Evolutionary conservation across 306 rosid species (phyloP).

Genomic region (Clitoria ternatea): DNA sequence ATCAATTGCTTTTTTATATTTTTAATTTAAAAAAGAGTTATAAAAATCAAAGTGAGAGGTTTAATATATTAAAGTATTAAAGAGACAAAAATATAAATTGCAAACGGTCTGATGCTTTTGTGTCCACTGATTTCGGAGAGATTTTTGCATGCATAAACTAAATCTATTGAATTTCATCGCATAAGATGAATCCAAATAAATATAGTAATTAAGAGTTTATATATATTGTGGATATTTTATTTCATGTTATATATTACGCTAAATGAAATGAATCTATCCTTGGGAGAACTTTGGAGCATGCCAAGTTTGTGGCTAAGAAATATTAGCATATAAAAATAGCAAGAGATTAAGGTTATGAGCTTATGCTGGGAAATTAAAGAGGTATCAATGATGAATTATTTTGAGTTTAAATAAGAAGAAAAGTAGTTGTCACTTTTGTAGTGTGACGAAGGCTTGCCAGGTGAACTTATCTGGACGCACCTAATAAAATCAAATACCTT

Average conservation of each 20-base stretch:
- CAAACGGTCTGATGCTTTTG: background rate
- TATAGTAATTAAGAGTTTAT: background rate
- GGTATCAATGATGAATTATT: background rate
- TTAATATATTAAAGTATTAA: too few relatives aligned
- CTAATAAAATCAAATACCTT: conserved; percentile 28
- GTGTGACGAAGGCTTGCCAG: conserved; percentile 53
- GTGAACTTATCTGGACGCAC: conserved; percentile 52
- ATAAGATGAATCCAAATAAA: background rate
- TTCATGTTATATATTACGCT: background rate
- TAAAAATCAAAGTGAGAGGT: too few relatives aligned
- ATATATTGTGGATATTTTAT: background rate
- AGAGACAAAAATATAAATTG: background rate
- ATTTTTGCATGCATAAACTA: background rate
- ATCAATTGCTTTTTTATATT: background rate
- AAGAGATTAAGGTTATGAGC: background rate
- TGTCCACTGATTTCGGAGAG: conserved; percentile 1
- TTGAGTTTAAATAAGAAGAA: conserved; percentile 17
- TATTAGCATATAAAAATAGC: background rate
- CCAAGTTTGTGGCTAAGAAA: conserved; percentile 1
- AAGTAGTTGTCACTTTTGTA: conserved; percentile 41
- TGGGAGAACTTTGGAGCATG: background rate
- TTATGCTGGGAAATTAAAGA: conserved; percentile 13
- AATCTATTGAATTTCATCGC: background rate
- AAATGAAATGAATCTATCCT: background rate
- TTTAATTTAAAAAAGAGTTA: too few relatives aligned